Conservation (phyloP, 2,329 filamentous ascomycete genomes). For the Colletotrichum sp. region DNA sequence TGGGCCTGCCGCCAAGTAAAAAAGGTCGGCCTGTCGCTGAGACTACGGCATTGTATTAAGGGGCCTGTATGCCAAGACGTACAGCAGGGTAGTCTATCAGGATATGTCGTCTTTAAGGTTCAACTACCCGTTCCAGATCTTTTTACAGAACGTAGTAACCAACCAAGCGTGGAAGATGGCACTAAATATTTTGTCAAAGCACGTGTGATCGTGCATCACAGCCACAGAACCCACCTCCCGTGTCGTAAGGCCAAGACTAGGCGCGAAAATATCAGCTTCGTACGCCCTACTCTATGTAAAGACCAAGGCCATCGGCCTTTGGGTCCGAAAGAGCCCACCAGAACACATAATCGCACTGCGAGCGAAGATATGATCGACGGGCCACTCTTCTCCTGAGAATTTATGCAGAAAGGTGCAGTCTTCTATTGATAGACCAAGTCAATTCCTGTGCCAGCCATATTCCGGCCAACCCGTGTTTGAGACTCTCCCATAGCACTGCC, state of each 20-base stretch:
- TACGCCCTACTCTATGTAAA: neutral
- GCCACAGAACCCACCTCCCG: neutral
- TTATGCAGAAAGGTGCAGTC: neutral
- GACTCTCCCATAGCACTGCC: accelerated
- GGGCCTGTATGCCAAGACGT: neutral
- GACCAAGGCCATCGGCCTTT: neutral
- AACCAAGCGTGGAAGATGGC: neutral
- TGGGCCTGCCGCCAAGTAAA: neutral
- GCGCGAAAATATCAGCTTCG: neutral
- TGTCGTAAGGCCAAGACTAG: neutral
- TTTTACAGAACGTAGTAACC: neutral
- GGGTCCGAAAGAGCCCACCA: neutral
- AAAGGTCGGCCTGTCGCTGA: neutral
- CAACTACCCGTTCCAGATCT: neutral
- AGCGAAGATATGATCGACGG: neutral
- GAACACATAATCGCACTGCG: neutral
- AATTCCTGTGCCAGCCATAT: neutral
- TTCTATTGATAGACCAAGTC: neutral
- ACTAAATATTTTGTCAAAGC: neutral
- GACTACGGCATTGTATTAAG: neutral
- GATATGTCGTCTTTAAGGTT: neutral
- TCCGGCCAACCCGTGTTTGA: neutral
- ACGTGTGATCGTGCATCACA: neutral
- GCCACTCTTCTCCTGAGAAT: neutral
- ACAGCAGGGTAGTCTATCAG: neutral